phyloP scores from a whole-genome alignment of 2,329 filamentous ascomycete species.

The Sporothrix variecibatus region DNA sequence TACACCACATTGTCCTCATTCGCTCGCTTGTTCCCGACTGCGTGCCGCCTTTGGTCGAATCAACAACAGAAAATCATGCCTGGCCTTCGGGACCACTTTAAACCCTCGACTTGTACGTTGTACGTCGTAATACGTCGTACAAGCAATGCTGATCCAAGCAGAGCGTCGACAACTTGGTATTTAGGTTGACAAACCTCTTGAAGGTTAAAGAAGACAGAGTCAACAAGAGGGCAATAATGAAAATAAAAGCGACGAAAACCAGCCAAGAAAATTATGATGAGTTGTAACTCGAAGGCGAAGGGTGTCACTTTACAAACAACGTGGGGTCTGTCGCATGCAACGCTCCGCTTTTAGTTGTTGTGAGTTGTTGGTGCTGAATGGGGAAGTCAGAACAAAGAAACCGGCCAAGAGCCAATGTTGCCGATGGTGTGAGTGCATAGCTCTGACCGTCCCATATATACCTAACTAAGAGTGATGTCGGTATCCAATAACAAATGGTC shows the following conservation, averaged over 20 bases:
- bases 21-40: constrained; percentile 22
- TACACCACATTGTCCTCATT: background rate
- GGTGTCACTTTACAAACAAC: background rate
- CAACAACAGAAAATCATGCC: background rate
- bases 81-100: constrained; percentile 6
- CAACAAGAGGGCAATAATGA: background rate
- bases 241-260: background rate
- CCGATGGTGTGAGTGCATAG: background rate
- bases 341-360: background rate
- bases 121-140: no score
- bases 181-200: background rate
- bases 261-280: background rate
- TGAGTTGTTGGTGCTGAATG: background rate
- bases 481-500: background rate
- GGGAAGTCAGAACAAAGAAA: background rate
- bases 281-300: background rate
- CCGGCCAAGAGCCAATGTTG: background rate
- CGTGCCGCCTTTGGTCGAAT: background rate
- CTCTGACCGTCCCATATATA: background rate
- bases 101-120: background rate
- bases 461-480: background rate
- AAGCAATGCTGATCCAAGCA: no score
- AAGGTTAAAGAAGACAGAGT: background rate
- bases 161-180: background rate
- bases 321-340: background rate